Evolutionary conservation across 257 asterid genomes (phyloP), one percentile per base, ranked within the genome.

Genomic region (Plectranthus barbatus): DNA sequence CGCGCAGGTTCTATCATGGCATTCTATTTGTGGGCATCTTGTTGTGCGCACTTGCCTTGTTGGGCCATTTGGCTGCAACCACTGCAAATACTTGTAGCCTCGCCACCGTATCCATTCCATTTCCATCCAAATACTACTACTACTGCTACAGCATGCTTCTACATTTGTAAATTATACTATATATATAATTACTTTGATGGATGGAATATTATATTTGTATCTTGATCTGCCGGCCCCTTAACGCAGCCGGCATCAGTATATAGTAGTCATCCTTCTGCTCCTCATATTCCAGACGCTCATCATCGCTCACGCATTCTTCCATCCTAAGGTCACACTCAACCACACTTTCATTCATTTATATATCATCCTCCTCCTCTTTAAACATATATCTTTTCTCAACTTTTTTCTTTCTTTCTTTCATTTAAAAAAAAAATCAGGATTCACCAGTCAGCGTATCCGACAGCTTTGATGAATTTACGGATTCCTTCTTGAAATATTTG

Each of bases 1-100:
- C n/a, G n/a, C n/a, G 74, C 87, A 85, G 90, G 90, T 78, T 74
- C 18, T 74, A 80, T 66, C 87, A 79, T 66, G 87, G 80, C 24
- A 77, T 80, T 62, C 76, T 82, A 63, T 80, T 79, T 9, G 69
- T 80, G 60, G 94, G 94, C 5, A 69, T 76, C 6, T 76, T 76
- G 42, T 64, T 83, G 71, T 83, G 83, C 47, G 94, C 81, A 61
- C 60, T 73, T 72, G 65, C 90, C 21, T 77, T 67, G 73, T 72
- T 85, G 47, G 94, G 94, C 13, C 83, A 83, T 64, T 20, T 80
- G 62, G 90, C 90, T 54, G 82, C 90, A 6, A 19, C 23, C 31
- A 68, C 84, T 8, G 72, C 81, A n/a, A 80, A 80, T 13, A 5
- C 34, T 3, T 58, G 11, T 48, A 80, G 84, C 76, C 81, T 85